Evolutionary conservation across 306 rosid genomes (phyloP).

Genomic region (Pterocarpus macrocarpus): DNA sequence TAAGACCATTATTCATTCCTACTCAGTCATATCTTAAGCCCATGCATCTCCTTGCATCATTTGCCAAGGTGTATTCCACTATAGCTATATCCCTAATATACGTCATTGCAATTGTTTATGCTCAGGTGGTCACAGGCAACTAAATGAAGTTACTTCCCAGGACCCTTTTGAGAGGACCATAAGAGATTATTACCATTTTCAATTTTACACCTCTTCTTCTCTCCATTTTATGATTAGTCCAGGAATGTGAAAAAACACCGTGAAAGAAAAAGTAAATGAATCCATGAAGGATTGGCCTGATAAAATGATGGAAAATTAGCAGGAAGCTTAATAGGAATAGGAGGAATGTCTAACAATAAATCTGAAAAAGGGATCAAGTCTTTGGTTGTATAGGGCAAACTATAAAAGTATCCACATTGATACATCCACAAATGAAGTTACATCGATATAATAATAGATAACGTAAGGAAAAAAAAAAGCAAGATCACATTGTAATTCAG

Average conservation of each 20-base stretch:
- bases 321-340: not conserved
- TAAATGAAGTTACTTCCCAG: not conserved
- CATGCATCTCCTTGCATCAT: not conserved
- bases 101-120: slow-evolving; percentile 18
- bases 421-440: slow-evolving; percentile 25
- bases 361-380: not conserved
- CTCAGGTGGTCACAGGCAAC: slow-evolving; percentile 10
- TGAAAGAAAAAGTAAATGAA: not conserved
- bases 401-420: not conserved
- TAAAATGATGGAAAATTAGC: not conserved
- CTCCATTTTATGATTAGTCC: slow-evolving; percentile 19
- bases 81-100: not conserved
- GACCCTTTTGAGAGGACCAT: not conserved
- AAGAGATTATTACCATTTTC: not conserved
- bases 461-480: not conserved
- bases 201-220: not conserved
- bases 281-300: not conserved
- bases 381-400: not conserved
- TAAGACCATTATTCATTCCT: not conserved
- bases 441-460: not conserved
- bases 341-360: not conserved
- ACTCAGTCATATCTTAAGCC: not conserved
- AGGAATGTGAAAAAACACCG: slow-evolving; percentile 23
- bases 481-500: not conserved
- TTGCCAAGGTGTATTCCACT: slow-evolving; percentile 6